phyloP scores from a whole-genome alignment of 768 basidiomycete species.

The Coprinopsis strossmayeri region DNA sequence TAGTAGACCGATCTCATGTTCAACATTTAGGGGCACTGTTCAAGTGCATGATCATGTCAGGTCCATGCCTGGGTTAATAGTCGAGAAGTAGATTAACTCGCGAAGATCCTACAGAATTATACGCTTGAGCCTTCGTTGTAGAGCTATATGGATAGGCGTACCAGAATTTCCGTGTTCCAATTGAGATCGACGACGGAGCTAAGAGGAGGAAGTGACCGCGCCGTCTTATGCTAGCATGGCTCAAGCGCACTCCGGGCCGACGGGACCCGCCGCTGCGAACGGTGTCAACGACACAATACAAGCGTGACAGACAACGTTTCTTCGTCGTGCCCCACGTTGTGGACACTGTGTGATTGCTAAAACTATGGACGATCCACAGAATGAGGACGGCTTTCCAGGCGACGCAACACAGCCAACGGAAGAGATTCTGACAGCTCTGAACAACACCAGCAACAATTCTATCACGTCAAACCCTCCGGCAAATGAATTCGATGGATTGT shows the following conservation, averaged over 20 bases:
- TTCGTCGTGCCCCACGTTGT: not conserved
- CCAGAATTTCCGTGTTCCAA: too few relatives aligned
- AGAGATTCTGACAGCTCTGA: slow-evolving; percentile 30
- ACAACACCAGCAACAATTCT: slow-evolving; percentile 16
- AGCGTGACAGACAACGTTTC: not conserved
- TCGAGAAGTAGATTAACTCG: not conserved
- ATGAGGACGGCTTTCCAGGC: slow-evolving; percentile 13
- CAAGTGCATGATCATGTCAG: slow-evolving; percentile 1
- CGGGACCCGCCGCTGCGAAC: too few relatives aligned
- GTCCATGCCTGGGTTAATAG: not conserved
- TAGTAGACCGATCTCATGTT: slow-evolving; percentile 30
- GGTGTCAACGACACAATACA: too few relatives aligned
- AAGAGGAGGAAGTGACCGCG: too few relatives aligned
- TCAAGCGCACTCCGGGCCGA: too few relatives aligned
- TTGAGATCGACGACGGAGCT: too few relatives aligned
- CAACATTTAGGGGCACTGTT: slow-evolving; percentile 20
- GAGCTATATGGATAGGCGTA: too few relatives aligned
- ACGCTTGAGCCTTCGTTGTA: too few relatives aligned
- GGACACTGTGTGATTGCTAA: not conserved
- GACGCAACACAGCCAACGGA: slow-evolving; percentile 27
- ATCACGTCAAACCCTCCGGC: slow-evolving; percentile 32
- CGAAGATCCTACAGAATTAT: not conserved
- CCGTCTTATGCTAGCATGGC: too few relatives aligned
- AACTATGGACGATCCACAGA: slow-evolving; percentile 1
- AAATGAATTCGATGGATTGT: slow-evolving; percentile 65